These are phyloP conservation scores for Diutina neorugosa DNA, from an alignment of 1,139 yeast genomes.

Conservation along the genomic window DNA sequence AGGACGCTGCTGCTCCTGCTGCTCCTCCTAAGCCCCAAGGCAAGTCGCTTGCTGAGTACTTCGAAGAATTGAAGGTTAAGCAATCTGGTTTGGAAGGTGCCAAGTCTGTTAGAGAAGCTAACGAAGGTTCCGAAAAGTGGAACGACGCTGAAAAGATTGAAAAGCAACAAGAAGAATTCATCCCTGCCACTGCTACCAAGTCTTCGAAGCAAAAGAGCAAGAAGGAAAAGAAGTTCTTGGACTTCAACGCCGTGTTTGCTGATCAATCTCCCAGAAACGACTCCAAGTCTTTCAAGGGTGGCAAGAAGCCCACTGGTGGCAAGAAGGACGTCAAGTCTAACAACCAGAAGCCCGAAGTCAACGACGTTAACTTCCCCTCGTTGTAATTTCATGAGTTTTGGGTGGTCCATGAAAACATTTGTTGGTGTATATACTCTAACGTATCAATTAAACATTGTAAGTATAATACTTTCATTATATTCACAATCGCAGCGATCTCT, in stretches of 20 bases:
- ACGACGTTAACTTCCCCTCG: constrained; percentile 57
- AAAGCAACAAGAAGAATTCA: constrained; percentile 18
- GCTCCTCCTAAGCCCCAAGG: constrained; percentile 31
- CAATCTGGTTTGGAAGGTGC: constrained; percentile 31
- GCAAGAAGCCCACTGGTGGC: constrained; percentile 9
- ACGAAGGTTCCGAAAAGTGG: constrained; percentile 49
- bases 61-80: constrained; percentile 46
- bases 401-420: neutral
- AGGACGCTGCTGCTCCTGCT: constrained; percentile 24
- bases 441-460: neutral
- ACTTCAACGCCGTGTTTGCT: constrained; percentile 52
- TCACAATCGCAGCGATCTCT: neutral
- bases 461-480: neutral
- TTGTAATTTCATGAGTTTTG: constrained; percentile 14
- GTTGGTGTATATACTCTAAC: neutral
- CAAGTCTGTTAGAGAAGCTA: constrained; percentile 39
- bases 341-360: constrained; percentile 26
- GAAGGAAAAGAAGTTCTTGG: constrained; percentile 63
- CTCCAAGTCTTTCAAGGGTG: constrained; percentile 14
- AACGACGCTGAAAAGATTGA: constrained; percentile 10
- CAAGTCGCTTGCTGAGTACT: constrained; percentile 64
- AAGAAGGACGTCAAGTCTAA: constrained; percentile 9
- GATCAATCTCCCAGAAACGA: constrained; percentile 23
- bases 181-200: constrained; percentile 47
- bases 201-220: constrained; percentile 47